Base-by-base conservation (phyloP, 1,284 basidiomycete genomes). In the Taiwanofungus camphoratus region DNA sequence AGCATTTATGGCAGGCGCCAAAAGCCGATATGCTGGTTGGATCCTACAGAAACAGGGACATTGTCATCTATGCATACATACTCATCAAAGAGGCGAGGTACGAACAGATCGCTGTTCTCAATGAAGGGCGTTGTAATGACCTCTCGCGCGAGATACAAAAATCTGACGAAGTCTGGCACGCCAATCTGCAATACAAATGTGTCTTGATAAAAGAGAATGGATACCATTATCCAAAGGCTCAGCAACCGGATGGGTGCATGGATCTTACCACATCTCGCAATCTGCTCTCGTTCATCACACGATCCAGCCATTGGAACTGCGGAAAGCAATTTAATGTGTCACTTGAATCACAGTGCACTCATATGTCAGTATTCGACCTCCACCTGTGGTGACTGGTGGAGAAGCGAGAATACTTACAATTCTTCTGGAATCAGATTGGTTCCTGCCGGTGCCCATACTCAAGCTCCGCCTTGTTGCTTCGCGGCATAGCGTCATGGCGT, bases 91-190 rank as follows among this genome's bases (percentile, higher is more conserved):
- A n/a, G 4, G 8, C 35, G 5, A 9, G 6, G n/a, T 15, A 21
- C 42, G 20, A 7, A 43, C 42, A 43, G 23, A 18, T 44, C 37
- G 29, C 42, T 32, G 12, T 39, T 44, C n/a, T 29, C 37, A 15
- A 21, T 5, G n/a, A 44, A 39, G 9, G 19, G 42, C n/a, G 12
- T 20, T 30, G 22, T 34, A 7, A 39, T 23, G 21, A 19, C 7
- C 16, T 34, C 30, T 13, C 11, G n/a, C 7, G 15, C 18, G 20
- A 18, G n/a, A 22, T 26, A 35, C 3, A 13, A 20, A 20, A 29
- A 39, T 4, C 39, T 12, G 13, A 39, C 21, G 8, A 18, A 16
- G 4, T 34, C 42, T 3, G 42, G 33, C 4, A 43, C 42, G 20
- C 35, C 35, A 23, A 43, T 32, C 42, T 38, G 26, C n/a, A 4